Percentiles rank a stretch among this genome's conserved stretches.
These are phyloP conservation scores for Cairneyella variabilis DNA, from an alignment of 495 filamentous ascomycete species.

Conservation along the genomic window DNA sequence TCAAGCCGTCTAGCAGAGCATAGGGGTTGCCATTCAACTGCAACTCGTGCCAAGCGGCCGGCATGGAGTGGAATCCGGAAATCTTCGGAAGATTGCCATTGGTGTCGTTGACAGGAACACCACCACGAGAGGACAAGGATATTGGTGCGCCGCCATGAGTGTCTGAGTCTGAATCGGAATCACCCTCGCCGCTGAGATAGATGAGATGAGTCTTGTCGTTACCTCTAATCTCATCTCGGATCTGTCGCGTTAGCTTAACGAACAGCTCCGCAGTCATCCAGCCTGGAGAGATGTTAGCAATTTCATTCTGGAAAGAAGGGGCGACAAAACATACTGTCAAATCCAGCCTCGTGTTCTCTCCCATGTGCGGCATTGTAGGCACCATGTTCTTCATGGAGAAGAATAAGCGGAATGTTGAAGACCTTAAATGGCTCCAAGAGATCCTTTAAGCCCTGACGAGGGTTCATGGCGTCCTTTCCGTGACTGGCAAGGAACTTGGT, in stretches of 20 bases:
- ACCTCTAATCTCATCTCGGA: constrained; percentile 31
- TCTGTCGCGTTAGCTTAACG: constrained; percentile 53
- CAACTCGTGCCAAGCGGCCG: not conserved
- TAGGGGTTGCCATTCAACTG: not conserved
- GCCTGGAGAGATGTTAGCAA: constrained; percentile 23
- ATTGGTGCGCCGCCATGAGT: no score
- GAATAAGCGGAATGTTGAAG: constrained; percentile 35
- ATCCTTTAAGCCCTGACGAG: constrained; percentile 15
- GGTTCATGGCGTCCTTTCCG: constrained; percentile 17
- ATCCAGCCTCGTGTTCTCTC: constrained; percentile 66
- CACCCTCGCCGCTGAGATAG: not conserved
- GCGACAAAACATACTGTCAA: constrained; percentile 48
- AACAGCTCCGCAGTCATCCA: constrained; percentile 64
- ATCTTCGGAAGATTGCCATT: no score
- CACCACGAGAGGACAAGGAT: not conserved
- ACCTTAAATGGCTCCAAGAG: constrained; percentile 9
- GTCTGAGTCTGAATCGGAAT: no score
- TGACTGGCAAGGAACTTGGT: constrained; percentile 68
- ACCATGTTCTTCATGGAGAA: constrained; percentile 31
- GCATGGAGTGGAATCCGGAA: no score
- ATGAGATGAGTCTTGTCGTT: not conserved
- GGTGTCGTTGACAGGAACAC: not conserved
- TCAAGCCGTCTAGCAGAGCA: not conserved
- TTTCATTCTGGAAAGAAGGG: not conserved
- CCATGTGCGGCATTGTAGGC: constrained; percentile 10